Conservation (phyloP, 2,329 filamentous ascomycete genomes). For the Aspergillus fumigatiaffinis region DNA sequence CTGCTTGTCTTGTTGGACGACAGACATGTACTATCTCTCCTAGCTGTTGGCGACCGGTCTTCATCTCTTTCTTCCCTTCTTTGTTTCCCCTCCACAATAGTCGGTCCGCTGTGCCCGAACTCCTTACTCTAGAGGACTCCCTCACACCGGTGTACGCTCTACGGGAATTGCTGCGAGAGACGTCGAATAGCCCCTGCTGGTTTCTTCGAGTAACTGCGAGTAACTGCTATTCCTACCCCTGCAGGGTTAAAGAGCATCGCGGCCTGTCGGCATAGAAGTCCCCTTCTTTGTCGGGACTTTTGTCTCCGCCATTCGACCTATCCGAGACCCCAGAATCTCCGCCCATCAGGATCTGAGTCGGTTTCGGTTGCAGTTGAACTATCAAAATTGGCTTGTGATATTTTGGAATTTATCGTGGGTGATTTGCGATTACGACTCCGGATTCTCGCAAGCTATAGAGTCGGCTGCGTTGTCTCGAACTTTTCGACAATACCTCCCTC, state of each 20-base stretch:
- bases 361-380: background rate
- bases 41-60: conserved; percentile 3
- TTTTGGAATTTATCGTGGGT: background rate
- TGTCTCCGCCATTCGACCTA: background rate
- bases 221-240: background rate
- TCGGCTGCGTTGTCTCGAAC: background rate
- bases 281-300: background rate
- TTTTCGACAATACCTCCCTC: background rate
- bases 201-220: background rate
- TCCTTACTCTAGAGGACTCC: background rate
- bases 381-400: background rate
- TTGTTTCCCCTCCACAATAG: conserved; percentile 3
- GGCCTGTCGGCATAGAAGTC: background rate
- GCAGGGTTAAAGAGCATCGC: background rate
- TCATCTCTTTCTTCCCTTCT: background rate
- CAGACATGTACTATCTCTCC: conserved; percentile 16
- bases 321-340: background rate
- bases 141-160: background rate
- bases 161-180: background rate
- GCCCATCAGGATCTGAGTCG: background rate
- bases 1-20: conserved; percentile 16
- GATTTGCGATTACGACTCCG: background rate
- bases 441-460: background rate
- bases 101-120: background rate
- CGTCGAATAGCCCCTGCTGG: background rate